Evolutionary conservation across 164 flowering plant species (phyloP).

Genomic region (Macadamia tetraphylla): DNA sequence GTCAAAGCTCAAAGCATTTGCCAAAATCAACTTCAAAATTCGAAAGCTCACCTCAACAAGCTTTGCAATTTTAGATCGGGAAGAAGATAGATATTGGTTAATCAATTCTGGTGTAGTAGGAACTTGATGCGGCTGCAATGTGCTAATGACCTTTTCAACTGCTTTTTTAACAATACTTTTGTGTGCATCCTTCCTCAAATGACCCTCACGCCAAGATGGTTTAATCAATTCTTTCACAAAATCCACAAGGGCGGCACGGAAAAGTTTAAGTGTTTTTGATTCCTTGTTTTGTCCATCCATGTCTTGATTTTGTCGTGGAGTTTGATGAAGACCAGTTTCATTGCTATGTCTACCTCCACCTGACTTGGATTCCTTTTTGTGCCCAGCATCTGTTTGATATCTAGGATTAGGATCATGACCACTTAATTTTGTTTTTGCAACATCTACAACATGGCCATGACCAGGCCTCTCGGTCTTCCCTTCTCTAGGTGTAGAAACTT

Average conservation of each 20-base stretch:
- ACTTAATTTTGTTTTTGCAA: conserved; percentile 12
- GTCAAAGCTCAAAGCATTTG: not conserved
- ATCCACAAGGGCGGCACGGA: conserved; percentile 70
- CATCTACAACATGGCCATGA: conserved; percentile 21
- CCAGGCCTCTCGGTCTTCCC: conserved; percentile 16
- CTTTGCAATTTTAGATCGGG: conserved; percentile 63
- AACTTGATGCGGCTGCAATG: conserved; percentile 54
- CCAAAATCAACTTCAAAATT: conserved; percentile 3
- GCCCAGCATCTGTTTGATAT: conserved; percentile 23
- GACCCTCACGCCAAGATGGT: conserved; percentile 84
- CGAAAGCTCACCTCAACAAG: conserved; percentile 67
- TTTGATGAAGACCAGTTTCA: conserved; percentile 23
- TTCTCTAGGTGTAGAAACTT: conserved; percentile 15
- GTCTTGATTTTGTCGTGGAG: conserved; percentile 6
- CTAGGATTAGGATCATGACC: conserved; percentile 14
- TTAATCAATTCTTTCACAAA: conserved; percentile 67
- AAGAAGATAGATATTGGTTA: conserved; percentile 58
- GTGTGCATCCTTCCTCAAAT: conserved; percentile 73
- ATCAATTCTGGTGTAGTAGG: conserved; percentile 53
- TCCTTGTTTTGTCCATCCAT: conserved; percentile 26
- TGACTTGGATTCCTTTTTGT: conserved; percentile 13
- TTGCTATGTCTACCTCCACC: conserved; percentile 18
- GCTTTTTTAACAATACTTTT: conserved; percentile 73
- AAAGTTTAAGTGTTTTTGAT: conserved; percentile 43
- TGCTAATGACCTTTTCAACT: conserved; percentile 74